Evolutionary conservation across 768 basidiomycete genomes (phyloP).

Genomic region (Rossbeevera mucosa): DNA sequence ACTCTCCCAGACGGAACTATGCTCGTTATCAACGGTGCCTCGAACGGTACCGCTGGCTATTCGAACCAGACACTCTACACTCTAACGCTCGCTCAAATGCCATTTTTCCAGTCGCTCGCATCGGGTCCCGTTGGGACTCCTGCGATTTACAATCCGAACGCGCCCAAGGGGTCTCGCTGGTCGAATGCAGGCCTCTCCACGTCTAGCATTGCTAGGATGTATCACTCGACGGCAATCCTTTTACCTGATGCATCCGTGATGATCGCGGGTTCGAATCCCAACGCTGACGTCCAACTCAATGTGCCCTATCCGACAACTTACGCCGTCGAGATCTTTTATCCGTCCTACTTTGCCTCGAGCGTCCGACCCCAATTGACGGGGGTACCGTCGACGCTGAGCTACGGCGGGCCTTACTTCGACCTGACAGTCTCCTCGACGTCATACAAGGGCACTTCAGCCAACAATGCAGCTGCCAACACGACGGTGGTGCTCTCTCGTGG

Average conservation of each 20-base stretch:
- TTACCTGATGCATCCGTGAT: slow-evolving; percentile 84
- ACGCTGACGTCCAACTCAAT: slow-evolving; percentile 70
- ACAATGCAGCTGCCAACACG: slow-evolving; percentile 68
- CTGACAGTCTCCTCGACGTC: slow-evolving; percentile 62
- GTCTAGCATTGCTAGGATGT: slow-evolving; percentile 72
- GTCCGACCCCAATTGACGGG: slow-evolving; percentile 67
- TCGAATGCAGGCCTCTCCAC: slow-evolving; percentile 58
- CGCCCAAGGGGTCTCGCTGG: slow-evolving; percentile 69
- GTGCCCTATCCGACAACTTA: slow-evolving; percentile 73
- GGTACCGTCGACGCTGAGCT: slow-evolving; percentile 68
- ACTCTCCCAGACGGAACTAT: slow-evolving; percentile 73
- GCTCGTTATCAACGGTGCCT: slow-evolving; percentile 78
- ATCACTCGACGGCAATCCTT: slow-evolving; percentile 89
- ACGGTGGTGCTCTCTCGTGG: slow-evolving; percentile 77
- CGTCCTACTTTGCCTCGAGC: too few species aligned
- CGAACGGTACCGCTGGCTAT: slow-evolving; percentile 88
- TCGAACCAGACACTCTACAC: slow-evolving; percentile 50
- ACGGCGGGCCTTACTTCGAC: slow-evolving; percentile 81
- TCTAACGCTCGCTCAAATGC: slow-evolving; percentile 48
- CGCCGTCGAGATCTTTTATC: slow-evolving; percentile 84
- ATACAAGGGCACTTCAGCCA: slow-evolving; percentile 56
- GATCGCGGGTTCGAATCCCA: slow-evolving; percentile 91
- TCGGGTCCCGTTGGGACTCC: slow-evolving; percentile 75
- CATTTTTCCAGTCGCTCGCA: slow-evolving; percentile 68
- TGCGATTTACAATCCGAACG: slow-evolving; percentile 79